These are phyloP conservation scores for Solanum pimpinellifolium DNA, from an alignment of 257 asterid genomes.

Conservation along the genomic window DNA sequence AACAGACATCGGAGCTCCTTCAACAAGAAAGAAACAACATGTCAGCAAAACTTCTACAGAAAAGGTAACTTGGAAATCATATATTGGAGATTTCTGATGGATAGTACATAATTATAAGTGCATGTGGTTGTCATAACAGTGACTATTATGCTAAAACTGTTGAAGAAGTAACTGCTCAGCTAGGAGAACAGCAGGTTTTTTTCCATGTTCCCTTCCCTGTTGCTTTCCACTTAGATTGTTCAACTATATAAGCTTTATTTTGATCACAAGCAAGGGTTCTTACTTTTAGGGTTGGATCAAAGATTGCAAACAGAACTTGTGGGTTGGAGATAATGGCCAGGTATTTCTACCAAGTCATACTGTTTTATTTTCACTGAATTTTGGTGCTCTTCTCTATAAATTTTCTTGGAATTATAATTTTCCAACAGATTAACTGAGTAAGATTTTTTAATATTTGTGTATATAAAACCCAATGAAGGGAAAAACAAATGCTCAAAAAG, in stretches of 20 bases:
- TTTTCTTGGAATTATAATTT: background rate
- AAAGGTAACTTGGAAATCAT: conserved; percentile 37
- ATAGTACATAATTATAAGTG: conserved; percentile 5
- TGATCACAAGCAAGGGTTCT: background rate
- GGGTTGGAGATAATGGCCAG: conserved; percentile 17
- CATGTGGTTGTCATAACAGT: conserved; percentile 28
- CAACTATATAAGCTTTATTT: background rate
- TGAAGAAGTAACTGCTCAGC: conserved; percentile 28
- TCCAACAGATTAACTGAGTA: background rate
- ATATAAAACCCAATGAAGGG: background rate
- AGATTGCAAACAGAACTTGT: conserved; percentile 21
- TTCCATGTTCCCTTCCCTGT: conserved; percentile 5
- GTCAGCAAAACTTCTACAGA: conserved; percentile 46
- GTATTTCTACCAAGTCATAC: conserved; percentile 17
- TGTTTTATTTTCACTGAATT: background rate
- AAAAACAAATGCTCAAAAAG: background rate
- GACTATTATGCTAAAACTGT: conserved; percentile 27
- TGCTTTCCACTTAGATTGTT: background rate
- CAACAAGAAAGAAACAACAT: conserved; percentile 49
- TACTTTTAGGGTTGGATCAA: conserved; percentile 42
- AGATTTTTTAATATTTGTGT: background rate
- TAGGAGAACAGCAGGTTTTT: conserved; percentile 62
- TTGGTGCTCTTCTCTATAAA: background rate
- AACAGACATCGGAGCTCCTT: conserved; percentile 73
- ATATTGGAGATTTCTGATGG: conserved; percentile 1